Conservation (phyloP, 2,329 filamentous ascomycete genomes). For the Aureobasidium lini region DNA sequence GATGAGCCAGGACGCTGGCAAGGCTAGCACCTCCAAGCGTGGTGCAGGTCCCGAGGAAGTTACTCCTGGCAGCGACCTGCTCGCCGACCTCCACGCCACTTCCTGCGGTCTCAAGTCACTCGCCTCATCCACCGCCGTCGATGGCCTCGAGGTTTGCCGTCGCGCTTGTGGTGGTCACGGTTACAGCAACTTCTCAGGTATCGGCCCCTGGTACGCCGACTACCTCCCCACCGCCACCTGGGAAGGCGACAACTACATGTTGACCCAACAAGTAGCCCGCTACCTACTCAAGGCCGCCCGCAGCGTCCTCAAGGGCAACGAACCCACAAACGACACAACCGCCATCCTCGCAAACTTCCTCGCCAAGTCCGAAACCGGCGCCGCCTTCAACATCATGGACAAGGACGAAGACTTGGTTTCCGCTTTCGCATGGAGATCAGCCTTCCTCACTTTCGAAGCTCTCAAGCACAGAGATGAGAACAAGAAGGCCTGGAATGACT, state of each 20-base stretch:
- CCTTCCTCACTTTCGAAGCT: slow-evolving; percentile 68
- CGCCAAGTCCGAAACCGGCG: slow-evolving; percentile 59
- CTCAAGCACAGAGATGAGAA: slow-evolving; percentile 66
- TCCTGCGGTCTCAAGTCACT: slow-evolving; percentile 70
- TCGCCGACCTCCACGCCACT: slow-evolving; percentile 69
- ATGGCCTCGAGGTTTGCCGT: slow-evolving; percentile 67
- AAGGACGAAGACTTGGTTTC: slow-evolving; percentile 63
- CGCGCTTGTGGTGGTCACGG: slow-evolving; percentile 72
- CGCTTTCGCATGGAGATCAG: slow-evolving; percentile 68
- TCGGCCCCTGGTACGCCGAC: slow-evolving; percentile 66
- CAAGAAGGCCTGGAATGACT: slow-evolving; percentile 69
- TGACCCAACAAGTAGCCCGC: slow-evolving; percentile 69
- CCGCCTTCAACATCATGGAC: slow-evolving; percentile 66
- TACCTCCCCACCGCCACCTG: slow-evolving; percentile 65
- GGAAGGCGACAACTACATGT: slow-evolving; percentile 79
- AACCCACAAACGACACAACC: slow-evolving; percentile 60
- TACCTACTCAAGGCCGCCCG: slow-evolving; percentile 72
- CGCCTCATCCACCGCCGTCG: slow-evolving; percentile 62
- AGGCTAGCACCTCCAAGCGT: slow-evolving; percentile 38
- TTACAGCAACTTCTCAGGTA: slow-evolving; percentile 68
- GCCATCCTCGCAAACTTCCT: slow-evolving; percentile 59
- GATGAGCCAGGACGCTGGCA: slow-evolving; percentile 45
- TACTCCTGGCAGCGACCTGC: slow-evolving; percentile 56
- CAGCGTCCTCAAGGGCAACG: slow-evolving; percentile 57
- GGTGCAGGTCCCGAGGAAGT: slow-evolving; percentile 62